phyloP scores from a whole-genome alignment of 2,329 filamentous ascomycete species.

The Cordyceps cicadae region DNA sequence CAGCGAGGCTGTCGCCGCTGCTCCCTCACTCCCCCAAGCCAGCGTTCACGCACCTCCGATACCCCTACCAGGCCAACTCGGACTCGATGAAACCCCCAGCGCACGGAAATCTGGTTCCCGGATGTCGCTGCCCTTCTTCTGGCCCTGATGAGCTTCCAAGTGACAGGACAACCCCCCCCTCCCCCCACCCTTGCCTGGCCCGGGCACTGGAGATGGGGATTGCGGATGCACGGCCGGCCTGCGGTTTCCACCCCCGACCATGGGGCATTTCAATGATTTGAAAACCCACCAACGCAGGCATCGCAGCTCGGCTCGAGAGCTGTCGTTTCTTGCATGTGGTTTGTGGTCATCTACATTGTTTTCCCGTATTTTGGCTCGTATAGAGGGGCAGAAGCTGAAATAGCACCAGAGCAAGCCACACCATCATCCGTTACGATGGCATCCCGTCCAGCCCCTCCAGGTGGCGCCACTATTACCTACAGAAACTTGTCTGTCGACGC shows the following conservation, averaged over 20 bases:
- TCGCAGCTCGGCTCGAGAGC: not conserved
- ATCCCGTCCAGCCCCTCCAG: not conserved
- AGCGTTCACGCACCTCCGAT: not conserved
- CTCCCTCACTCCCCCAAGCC: not conserved
- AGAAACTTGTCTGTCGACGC: not conserved
- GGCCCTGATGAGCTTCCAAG: not conserved
- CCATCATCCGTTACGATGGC: not conserved
- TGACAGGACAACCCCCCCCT: not conserved
- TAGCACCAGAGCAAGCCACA: not conserved
- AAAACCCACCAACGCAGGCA: not conserved
- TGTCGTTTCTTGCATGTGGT: not conserved
- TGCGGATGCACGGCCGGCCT: not conserved
- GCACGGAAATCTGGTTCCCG: not conserved
- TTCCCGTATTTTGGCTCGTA: not conserved
- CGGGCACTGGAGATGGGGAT: not conserved
- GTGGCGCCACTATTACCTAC: slow-evolving; percentile 2
- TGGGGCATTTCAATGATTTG: not conserved
- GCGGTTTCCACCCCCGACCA: not conserved
- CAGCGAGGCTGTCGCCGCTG: not conserved
- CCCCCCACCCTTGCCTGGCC: not conserved
- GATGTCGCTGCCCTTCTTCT: not conserved
- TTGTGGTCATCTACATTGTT: not conserved
- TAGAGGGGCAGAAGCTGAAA: not conserved
- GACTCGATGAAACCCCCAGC: not conserved
- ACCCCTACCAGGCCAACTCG: not conserved